Conservation (phyloP, 768 basidiomycete genomes). For the Brasilioporus rufonigricans region DNA sequence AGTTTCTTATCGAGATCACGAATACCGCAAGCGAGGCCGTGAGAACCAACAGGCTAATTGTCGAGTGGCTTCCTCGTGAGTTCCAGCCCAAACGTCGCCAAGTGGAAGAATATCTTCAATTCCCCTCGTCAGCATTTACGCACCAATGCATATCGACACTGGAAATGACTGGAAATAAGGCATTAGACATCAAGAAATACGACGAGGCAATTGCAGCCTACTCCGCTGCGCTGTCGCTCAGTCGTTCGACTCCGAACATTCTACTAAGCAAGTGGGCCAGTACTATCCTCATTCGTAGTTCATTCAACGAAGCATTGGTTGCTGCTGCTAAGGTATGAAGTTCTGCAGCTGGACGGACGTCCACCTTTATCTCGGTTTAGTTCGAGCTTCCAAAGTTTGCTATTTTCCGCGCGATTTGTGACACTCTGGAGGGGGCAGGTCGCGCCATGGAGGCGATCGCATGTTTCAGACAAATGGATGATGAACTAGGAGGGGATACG, state of each 20-base stretch:
- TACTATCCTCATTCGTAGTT: neutral
- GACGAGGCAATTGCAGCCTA: no score
- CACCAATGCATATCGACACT: no score
- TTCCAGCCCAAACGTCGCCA: neutral
- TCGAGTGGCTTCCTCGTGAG: neutral
- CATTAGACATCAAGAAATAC: no score
- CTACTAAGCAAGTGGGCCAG: neutral
- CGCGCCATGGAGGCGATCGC: neutral
- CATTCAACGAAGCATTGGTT: neutral
- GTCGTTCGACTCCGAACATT: no score
- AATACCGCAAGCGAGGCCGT: neutral
- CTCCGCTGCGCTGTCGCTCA: no score
- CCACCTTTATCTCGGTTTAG: neutral
- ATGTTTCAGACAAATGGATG: neutral
- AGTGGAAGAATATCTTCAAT: neutral
- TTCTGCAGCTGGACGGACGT: neutral
- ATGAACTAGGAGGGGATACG: neutral
- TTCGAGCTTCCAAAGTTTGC: neutral
- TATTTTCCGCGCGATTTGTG: neutral
- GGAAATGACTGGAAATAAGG: no score
- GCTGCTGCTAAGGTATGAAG: neutral
- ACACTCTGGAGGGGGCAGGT: neutral
- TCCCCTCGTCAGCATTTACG: no score
- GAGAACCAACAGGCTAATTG: neutral
- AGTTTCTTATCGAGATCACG: neutral